phyloP scores from a whole-genome alignment of 352 stramenopile genomes.

The Phytophthora europaea region DNA sequence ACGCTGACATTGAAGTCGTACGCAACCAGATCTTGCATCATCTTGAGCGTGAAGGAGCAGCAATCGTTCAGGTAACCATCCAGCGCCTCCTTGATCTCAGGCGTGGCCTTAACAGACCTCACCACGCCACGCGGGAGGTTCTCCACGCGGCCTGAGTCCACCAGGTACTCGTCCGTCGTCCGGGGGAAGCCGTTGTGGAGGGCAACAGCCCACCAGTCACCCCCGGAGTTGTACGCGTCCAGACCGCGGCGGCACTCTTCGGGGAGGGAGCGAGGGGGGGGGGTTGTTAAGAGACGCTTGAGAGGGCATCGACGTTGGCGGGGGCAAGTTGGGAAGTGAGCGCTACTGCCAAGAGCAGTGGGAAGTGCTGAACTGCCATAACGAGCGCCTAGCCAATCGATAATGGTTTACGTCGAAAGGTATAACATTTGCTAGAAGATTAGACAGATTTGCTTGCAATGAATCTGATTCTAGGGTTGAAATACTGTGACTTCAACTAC shows the following conservation, averaged over 20 bases:
- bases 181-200: constrained; percentile 5
- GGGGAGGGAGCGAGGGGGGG: too few relatives aligned
- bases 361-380: too few relatives aligned
- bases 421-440: background rate
- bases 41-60: constrained; percentile 6
- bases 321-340: too few relatives aligned
- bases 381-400: too few relatives aligned
- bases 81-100: constrained; percentile 6
- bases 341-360: too few relatives aligned
- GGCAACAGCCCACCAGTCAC: too few relatives aligned
- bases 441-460: background rate
- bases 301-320: too few relatives aligned
- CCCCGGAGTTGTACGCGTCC: too few relatives aligned
- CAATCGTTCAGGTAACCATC: constrained; percentile 5
- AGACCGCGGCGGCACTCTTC: too few relatives aligned
- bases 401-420: background rate
- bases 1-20: background rate
- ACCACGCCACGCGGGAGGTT: background rate
- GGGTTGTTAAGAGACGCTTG: too few relatives aligned
- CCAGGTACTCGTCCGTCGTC: background rate
- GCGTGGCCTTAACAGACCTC: background rate
- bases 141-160: background rate
- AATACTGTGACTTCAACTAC: too few relatives aligned
- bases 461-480: background rate
- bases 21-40: background rate